Base-by-base conservation (phyloP, 2,329 filamentous ascomycete genomes). In the Eurotiales sp. region DNA sequence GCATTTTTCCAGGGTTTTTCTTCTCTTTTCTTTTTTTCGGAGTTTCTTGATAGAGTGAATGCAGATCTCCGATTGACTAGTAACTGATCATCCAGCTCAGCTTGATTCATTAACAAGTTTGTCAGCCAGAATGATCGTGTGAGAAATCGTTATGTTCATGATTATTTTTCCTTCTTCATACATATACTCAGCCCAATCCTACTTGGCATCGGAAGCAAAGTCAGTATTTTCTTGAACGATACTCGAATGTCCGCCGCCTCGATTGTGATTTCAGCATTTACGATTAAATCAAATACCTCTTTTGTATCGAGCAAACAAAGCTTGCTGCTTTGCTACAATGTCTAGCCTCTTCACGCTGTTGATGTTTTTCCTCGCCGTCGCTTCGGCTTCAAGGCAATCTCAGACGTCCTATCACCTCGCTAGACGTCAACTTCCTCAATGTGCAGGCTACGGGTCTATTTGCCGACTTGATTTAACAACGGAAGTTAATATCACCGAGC, bases 51-150 rank as follows among this genome's bases (percentile, higher is more conserved):
- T 34, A 10, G 21, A 17, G 21, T 32, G 30, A 22, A 22, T 12
- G 44, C 30, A 37, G 32, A 46, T 46, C 44, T 46, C 44, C 44
- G 44, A 46, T 6, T 21, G 29, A 22, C 32, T 46, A 46, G 27
- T 46, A 27, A 14, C 21, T 14, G 14, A 34, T 25, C 25, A 10
- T 5, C n/a, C n/a, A n/a, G n/a, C n/a, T n/a, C n/a, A n/a, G n/a
- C n/a, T n/a, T n/a, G n/a, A n/a, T n/a, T n/a, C n/a, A n/a, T n/a
- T n/a, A n/a, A n/a, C n/a, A n/a, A n/a, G n/a, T n/a, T n/a, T n/a
- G n/a, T n/a, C n/a, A n/a, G n/a, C n/a, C n/a, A n/a, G n/a, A n/a
- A n/a, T n/a, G n/a, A n/a, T n/a, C n/a, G n/a, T n/a, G n/a, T n/a
- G n/a, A n/a, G n/a, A n/a, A n/a, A n/a, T n/a, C n/a, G n/a, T n/a